Base-by-base conservation (phyloP, 345 rosid species). In the Eucalyptus virginea region DNA sequence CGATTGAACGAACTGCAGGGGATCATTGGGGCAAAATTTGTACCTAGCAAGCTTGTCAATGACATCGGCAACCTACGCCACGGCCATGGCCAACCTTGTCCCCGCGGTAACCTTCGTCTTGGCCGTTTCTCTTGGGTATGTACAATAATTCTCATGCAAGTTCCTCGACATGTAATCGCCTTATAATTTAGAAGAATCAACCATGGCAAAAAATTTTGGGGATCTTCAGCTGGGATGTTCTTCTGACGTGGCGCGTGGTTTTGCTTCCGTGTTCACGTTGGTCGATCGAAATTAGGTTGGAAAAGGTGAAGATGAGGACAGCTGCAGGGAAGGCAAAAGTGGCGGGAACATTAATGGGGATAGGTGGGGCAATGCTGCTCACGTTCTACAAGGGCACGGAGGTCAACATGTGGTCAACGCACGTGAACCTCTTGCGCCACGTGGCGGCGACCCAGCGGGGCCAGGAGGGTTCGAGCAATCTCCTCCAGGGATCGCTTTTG, bases 361-460 rank as follows among this genome's bases (percentile, higher is more conserved):
- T 97, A 6, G 89, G 90, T 30, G 99, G 99, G 92, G 98, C 99
- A 1, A 96, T 96, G 99, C 95, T 95, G 28, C 96, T 97, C 99
- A 97, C 99, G 11, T 90, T 97, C 45, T 95, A 95, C 95, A 96
- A 95, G 89, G 99, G 99, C 28, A 28, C 8, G 58, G 89, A 9
- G 19, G 37, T 88, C 45, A 88, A 88, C 80, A 60, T 45, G 44
- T 37, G 87, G 89, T 88, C 87, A 42, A 77, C 85, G 6, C 85
- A 77, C 30, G 47, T 40, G 47, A 77, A 77, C 85, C 47, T 77
- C 16, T 12, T 77, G 47, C 85, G 47, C 85, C 85, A 77, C 47
- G 85, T 37, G 47, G 85, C 88, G 86, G 44, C 19, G 21, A 30
- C 37, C 44, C 6, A 11, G 54, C 88, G 48, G 49, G 52, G 52